Evolutionary conservation across 2,329 filamentous ascomycete genomes (phyloP).

Genomic region (Niveomyces coronatus): DNA sequence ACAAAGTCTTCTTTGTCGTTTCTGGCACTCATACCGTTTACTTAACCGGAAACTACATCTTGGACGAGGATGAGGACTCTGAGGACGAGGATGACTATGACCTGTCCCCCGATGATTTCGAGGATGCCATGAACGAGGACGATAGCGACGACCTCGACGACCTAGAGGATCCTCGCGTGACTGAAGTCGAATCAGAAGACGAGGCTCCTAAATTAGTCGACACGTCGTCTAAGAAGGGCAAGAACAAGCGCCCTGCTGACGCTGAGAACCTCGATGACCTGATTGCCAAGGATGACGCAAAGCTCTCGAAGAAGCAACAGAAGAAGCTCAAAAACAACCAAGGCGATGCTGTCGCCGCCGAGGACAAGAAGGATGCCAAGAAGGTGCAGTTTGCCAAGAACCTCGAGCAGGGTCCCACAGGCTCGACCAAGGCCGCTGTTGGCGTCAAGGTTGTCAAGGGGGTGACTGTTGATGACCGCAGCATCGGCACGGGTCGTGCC

Average conservation of each 20-base stretch:
- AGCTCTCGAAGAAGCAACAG: conserved; percentile 89
- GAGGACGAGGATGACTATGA: conserved; percentile 65
- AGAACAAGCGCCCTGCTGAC: conserved; percentile 89
- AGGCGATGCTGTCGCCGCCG: conserved; percentile 64
- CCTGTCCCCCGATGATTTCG: conserved; percentile 69
- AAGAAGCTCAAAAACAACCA: conserved; percentile 99
- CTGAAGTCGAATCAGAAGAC: conserved; percentile 72
- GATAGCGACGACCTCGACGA: conserved; percentile 66
- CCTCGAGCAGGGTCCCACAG: conserved; percentile 90
- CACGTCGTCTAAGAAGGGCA: conserved; percentile 56
- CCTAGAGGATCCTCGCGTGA: conserved; percentile 69
- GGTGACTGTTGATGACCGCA: conserved; percentile 92
- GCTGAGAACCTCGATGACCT: conserved; percentile 71
- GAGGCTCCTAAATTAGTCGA: conserved; percentile 53
- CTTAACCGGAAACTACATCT: conserved; percentile 93
- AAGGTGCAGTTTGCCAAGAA: conserved; percentile 99
- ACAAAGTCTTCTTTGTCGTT: conserved; percentile 87
- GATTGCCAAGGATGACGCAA: conserved; percentile 69
- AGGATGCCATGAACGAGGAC: conserved; percentile 60
- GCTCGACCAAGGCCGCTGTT: conserved; percentile 49
- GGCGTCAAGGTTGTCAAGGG: conserved; percentile 75
- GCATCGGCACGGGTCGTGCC: conserved; percentile 70
- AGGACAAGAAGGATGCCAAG: conserved; percentile 62
- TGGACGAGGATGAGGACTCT: conserved; percentile 55
- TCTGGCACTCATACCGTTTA: conserved; percentile 82